A percentile compares a stretch with the other conserved stretches of the same genome.
phyloP scores from a whole-genome alignment of 1,139 yeast species.

The Suhomyces yuchorum region DNA sequence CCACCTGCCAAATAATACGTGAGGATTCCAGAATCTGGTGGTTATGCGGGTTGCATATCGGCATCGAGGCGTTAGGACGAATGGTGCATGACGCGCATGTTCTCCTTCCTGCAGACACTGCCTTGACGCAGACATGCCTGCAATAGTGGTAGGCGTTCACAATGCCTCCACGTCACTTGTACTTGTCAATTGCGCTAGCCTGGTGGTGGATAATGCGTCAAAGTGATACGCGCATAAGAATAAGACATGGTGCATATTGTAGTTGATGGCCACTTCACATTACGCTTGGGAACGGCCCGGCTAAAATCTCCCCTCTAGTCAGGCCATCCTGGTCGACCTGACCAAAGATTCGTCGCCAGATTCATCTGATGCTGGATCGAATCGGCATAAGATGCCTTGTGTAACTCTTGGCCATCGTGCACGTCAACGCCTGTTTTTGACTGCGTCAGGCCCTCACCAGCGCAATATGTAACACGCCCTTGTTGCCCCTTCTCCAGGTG shows the following conservation, averaged over 20 bases:
- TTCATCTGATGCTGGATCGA: background rate
- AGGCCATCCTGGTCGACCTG: background rate
- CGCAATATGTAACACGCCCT: background rate
- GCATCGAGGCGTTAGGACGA: constrained; percentile 3
- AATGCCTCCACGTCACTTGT: background rate
- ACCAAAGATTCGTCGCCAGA: background rate
- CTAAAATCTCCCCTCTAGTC: background rate
- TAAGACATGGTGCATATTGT: background rate
- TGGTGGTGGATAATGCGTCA: background rate
- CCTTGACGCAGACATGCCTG: background rate
- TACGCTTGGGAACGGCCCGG: background rate
- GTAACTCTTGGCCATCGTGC: background rate
- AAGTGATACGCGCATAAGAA: background rate
- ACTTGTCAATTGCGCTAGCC: background rate
- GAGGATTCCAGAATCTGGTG: constrained; percentile 12
- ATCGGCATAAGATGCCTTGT: background rate
- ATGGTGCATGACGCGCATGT: constrained; percentile 5
- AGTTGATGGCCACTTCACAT: background rate
- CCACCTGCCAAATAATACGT: constrained; percentile 2
- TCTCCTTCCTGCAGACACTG: background rate
- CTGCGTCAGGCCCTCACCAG: background rate
- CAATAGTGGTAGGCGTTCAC: background rate
- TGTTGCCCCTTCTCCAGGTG: background rate
- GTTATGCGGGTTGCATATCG: constrained; percentile 2
- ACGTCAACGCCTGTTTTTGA: background rate